Conservation (phyloP, 2,329 filamentous ascomycete genomes). For the Xylaria sp. region DNA sequence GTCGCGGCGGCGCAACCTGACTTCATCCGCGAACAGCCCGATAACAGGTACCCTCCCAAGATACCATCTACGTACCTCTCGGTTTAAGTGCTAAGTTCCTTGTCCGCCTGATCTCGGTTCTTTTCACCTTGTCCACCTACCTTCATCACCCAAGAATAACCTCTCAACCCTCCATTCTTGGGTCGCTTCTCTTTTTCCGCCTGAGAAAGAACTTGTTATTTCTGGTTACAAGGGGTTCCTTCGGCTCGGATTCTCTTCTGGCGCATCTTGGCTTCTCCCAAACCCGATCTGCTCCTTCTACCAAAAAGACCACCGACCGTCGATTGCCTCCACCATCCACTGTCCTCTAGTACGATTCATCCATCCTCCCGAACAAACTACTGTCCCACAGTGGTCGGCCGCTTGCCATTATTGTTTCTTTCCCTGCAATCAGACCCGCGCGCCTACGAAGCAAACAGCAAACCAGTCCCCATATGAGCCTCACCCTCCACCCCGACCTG, state of each 20-base stretch:
- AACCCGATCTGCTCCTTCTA: neutral
- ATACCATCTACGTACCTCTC: neutral
- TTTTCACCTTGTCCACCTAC: neutral
- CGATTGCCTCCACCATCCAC: slow-evolving; percentile 10
- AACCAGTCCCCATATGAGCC: neutral
- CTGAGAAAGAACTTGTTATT: neutral
- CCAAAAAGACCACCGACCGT: slow-evolving; percentile 3
- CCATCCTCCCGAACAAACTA: neutral
- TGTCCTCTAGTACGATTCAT: neutral
- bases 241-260: slow-evolving; percentile 2
- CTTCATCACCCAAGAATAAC: neutral
- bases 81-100: slow-evolving; percentile 16
- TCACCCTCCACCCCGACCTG: neutral
- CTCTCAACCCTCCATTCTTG: neutral
- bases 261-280: slow-evolving; percentile 1
- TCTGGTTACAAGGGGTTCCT: neutral
- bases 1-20: slow-evolving; percentile 28
- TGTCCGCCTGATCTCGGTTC: neutral
- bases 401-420: neutral
- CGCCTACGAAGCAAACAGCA: neutral
- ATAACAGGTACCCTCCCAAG: slow-evolving; percentile 1
- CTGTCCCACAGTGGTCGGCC: slow-evolving; percentile 7
- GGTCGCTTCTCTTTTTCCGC: slow-evolving; percentile 2
- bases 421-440: neutral
- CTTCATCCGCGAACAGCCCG: slow-evolving; percentile 23